These are phyloP conservation scores for Plasmodium reichenowi DNA, from an alignment of 169 alveolate genomes.

Conservation along the genomic window DNA sequence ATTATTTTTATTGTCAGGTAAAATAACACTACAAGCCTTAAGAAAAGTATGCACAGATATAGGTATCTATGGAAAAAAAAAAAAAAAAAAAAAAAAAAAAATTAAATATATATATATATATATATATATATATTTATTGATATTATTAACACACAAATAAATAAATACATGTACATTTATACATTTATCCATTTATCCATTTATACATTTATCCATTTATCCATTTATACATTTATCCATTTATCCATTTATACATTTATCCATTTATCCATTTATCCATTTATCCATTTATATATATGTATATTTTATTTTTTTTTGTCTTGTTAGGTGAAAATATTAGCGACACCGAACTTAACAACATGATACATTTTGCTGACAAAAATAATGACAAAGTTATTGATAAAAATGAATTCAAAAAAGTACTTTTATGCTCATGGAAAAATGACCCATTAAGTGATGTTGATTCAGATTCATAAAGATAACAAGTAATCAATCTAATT, in stretches of 20 bases:
- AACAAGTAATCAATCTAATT: no score
- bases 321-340: slow-evolving; percentile 46
- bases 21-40: slow-evolving; percentile 38
- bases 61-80: slow-evolving; percentile 9
- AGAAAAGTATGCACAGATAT: slow-evolving; percentile 39
- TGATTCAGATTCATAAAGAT: slow-evolving; percentile 43
- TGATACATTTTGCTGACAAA: slow-evolving; percentile 71
- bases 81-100: not conserved
- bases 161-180: not conserved
- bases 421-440: slow-evolving; percentile 43
- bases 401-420: slow-evolving; percentile 40
- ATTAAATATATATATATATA: not conserved
- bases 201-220: no score
- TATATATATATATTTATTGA: not conserved
- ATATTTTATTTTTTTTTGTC: not conserved
- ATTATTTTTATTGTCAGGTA: slow-evolving; percentile 14
- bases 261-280: no score
- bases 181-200: not conserved
- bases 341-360: slow-evolving; percentile 36
- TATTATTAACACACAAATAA: not conserved
- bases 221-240: no score
- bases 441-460: slow-evolving; percentile 68
- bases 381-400: slow-evolving; percentile 67
- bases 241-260: no score
- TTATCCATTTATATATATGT: not conserved